Evolutionary conservation across 2,329 filamentous ascomycete species (phyloP).

Genomic region (Talaromyces marneffei): DNA sequence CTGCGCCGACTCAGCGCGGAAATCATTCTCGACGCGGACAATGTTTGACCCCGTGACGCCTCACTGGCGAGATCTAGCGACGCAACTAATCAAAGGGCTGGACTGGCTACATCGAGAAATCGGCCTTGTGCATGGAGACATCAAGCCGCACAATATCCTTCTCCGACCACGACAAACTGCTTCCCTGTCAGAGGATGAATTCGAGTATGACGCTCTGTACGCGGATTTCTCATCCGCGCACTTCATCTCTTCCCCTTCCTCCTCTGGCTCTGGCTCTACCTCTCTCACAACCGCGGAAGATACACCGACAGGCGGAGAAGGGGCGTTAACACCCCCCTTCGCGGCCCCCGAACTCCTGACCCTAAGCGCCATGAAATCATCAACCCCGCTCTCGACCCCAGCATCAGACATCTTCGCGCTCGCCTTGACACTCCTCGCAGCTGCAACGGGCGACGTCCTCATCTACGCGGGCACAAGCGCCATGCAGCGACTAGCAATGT

Average conservation of each 20-base stretch:
- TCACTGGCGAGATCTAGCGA: conserved; percentile 38
- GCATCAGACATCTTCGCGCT: conserved; percentile 44
- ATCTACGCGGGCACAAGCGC: conserved; percentile 37
- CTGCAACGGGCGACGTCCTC: conserved; percentile 41
- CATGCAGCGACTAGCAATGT: conserved; percentile 40
- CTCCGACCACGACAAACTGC: conserved; percentile 20
- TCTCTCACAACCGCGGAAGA: background rate
- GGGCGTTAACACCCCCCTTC: conserved; percentile 42
- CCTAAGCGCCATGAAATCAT: conserved; percentile 31
- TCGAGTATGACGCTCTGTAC: conserved; percentile 38
- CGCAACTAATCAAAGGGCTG: conserved; percentile 37
- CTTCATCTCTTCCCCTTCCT: conserved; percentile 13
- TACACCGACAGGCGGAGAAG: conserved; percentile 18
- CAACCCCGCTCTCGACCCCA: conserved; percentile 30
- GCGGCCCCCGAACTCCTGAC: conserved; percentile 42
- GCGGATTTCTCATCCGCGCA: conserved; percentile 43
- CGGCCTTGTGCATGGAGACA: conserved; percentile 39
- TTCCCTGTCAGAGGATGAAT: conserved; percentile 13
- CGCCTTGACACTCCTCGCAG: conserved; percentile 41
- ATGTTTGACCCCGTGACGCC: conserved; percentile 44
- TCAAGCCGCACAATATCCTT: conserved; percentile 30
- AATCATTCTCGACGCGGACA: conserved; percentile 34
- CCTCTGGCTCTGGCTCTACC: too few species aligned
- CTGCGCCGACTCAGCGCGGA: conserved; percentile 25
- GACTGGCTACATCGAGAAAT: conserved; percentile 39